Conservation (phyloP, 2,329 filamentous ascomycete genomes). For the Curvularia eragrostidis region DNA sequence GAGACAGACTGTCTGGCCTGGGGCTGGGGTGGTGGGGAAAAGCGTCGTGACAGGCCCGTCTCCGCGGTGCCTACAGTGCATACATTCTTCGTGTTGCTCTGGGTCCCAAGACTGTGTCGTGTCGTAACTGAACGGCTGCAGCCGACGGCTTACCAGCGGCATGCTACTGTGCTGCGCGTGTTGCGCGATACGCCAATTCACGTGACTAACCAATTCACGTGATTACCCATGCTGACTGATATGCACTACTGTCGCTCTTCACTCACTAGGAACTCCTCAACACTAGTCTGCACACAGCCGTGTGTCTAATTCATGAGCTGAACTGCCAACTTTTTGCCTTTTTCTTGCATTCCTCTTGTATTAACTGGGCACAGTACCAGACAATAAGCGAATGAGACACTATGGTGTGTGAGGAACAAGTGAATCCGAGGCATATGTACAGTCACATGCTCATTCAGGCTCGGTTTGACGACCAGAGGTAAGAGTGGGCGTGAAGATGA, state of each 20-base stretch:
- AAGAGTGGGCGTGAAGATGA: not conserved
- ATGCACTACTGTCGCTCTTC: no score
- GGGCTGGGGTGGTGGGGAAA: slow-evolving; percentile 13
- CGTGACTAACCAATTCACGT: slow-evolving; percentile 15
- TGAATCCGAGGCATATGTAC: not conserved
- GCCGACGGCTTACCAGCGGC: not conserved
- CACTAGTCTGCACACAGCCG: no score
- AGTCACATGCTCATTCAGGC: not conserved
- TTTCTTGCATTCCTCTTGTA: no score
- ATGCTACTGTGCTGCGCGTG: not conserved
- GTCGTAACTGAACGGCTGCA: not conserved
- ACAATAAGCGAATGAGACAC: no score
- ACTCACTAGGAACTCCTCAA: no score
- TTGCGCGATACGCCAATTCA: slow-evolving; percentile 12
- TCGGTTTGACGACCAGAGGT: not conserved
- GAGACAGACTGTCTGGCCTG: slow-evolving; percentile 3
- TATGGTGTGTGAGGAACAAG: no score
- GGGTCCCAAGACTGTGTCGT: not conserved
- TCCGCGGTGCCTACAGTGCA: not conserved
- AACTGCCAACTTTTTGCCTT: no score
- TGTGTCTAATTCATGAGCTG: no score
- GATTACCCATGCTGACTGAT: not conserved
- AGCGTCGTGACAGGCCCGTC: slow-evolving; percentile 14
- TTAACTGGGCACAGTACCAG: no score
- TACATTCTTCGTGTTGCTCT: not conserved